A percentile compares a stretch with the other conserved stretches of the same genome.
Conservation (phyloP, 768 basidiomycete species). For the Agaricus sinodeliciosus region DNA sequence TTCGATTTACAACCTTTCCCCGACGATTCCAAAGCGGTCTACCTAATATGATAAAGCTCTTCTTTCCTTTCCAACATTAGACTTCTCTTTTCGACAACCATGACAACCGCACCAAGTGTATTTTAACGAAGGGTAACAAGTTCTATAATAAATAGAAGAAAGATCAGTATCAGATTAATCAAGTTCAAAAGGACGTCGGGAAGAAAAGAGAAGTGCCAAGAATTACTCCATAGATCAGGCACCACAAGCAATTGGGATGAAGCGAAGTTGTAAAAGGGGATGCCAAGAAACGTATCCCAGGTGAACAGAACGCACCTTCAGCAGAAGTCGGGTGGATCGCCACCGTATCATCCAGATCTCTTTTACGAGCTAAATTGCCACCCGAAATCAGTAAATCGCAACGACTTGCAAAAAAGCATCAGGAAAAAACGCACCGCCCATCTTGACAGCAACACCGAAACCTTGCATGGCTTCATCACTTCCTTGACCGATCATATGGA, state of each 20-base stretch:
- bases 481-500: slow-evolving; percentile 88
- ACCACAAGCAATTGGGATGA: background rate
- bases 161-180: slow-evolving; percentile 3
- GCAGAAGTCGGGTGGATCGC: slow-evolving; percentile 89
- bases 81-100: background rate
- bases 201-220: background rate
- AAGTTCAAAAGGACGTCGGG: background rate
- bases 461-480: slow-evolving; percentile 96
- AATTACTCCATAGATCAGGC: background rate
- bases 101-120: background rate
- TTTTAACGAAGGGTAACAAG: slow-evolving; percentile 29
- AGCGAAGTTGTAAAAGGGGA: background rate
- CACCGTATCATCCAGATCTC: slow-evolving; percentile 81
- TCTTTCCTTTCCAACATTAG: too few species aligned
- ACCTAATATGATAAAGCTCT: too few species aligned
- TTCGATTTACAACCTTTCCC: too few species aligned
- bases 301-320: slow-evolving; percentile 51
- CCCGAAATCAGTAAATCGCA: background rate
- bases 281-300: background rate
- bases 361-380: slow-evolving; percentile 51
- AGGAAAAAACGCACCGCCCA: slow-evolving; percentile 50
- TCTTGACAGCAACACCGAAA: slow-evolving; percentile 95
- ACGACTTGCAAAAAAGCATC: background rate
- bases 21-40: background rate
- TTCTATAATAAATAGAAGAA: slow-evolving; percentile 14